These are phyloP conservation scores for Houttuynia cordata DNA, from an alignment of 164 flowering plant species.

Conservation along the genomic window DNA sequence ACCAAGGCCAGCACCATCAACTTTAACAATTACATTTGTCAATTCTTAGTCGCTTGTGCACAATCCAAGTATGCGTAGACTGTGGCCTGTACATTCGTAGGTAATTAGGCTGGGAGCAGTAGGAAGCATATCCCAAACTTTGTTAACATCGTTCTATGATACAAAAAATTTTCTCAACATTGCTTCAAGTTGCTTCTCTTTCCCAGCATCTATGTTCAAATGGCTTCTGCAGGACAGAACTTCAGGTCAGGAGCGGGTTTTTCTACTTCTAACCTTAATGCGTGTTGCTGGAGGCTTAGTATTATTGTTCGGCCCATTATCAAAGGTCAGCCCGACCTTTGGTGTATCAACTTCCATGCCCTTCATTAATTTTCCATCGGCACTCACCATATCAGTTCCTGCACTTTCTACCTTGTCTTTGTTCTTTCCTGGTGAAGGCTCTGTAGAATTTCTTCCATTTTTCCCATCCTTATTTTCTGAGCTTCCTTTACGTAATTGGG, in stretches of 20 bases:
- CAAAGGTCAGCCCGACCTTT: not conserved
- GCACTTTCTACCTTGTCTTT: not conserved
- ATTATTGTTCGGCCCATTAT: not conserved
- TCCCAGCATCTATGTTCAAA: too few relatives aligned
- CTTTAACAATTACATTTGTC: too few relatives aligned
- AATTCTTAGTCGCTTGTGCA: too few relatives aligned
- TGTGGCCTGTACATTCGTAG: too few relatives aligned
- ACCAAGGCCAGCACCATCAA: too few relatives aligned
- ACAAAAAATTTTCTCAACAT: too few relatives aligned
- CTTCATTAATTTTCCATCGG: not conserved
- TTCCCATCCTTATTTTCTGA: not conserved
- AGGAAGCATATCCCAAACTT: too few relatives aligned
- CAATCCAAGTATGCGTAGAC: too few relatives aligned
- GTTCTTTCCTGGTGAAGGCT: conserved; percentile 1
- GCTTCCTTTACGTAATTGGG: not conserved
- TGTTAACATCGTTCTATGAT: too few relatives aligned
- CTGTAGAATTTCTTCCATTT: conserved; percentile 1
- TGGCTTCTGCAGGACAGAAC: too few relatives aligned
- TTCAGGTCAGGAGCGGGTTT: not conserved
- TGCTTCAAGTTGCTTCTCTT: too few relatives aligned
- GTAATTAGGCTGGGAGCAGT: too few relatives aligned
- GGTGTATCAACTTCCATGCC: not conserved
- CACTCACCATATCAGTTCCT: not conserved
- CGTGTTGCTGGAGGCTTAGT: not conserved
- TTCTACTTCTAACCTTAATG: conserved; percentile 2